Base-by-base conservation (phyloP, 495 filamentous ascomycete genomes). In the Talaromyces wortmannii region DNA sequence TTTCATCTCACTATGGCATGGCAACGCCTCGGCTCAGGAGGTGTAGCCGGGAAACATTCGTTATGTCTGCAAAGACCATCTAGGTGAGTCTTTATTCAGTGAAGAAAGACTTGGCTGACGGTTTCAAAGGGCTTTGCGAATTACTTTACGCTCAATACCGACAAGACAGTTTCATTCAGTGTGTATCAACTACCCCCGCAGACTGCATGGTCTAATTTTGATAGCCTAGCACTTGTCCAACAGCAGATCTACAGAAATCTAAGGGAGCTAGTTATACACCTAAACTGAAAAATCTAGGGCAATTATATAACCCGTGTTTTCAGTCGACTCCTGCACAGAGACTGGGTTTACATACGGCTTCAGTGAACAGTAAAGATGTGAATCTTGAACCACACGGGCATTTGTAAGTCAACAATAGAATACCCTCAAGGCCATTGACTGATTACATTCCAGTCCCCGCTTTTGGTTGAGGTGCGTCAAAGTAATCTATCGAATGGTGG, bases 391-490 rank as follows among this genome's bases (percentile, higher is more conserved):
- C 36, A 15, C 45, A 43, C 36, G 11, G n/a, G 13, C 17, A n/a
- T 2, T 53, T 16, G 52, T 53, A 53, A 31, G 52, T 53, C 3
- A 23, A 23, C 23, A 23, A 23, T 23, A 23, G 23, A 23, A 23
- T 23, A 23, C 23, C 23, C 23, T 45, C 5, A 46, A 53, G 29
- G 45, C 31, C 3, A 8, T 6, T 53, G 47, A 46, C 29, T 53
- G n/a, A 53, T 13, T 32, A 29, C 4, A 6, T 43, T 6, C 3
- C 6, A 56, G 54, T 56, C 47, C 54, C 29, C 31, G 45, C n/a
- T 50, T 48, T 29, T 56, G 54, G 54, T 45, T 56, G 2, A 56
- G 54, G 54, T 56, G 17, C 45, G 32, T 50, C 13, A 23, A 11
- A 48, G 12, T 48, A 36, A 51, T 45, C 12, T 17, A 30, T 31